Percentiles rank a stretch among this genome's conserved stretches.
These are phyloP conservation scores for Ophiostoma ulmi DNA, from an alignment of 2,329 filamentous ascomycete genomes.

Conservation along the genomic window DNA sequence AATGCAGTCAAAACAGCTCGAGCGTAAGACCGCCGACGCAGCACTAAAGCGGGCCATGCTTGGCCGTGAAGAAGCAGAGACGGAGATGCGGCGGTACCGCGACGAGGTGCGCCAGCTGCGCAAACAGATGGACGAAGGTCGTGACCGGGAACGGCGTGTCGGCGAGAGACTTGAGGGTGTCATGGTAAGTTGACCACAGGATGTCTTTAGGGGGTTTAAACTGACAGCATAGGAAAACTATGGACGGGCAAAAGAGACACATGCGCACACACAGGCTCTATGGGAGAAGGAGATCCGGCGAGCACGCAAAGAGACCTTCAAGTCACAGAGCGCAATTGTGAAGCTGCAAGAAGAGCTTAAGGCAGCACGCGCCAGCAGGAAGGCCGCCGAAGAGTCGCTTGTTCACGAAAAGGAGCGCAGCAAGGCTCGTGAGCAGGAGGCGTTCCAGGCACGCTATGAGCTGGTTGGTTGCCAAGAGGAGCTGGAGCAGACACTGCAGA, in stretches of 20 bases:
- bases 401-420: slow-evolving; percentile 60
- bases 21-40: slow-evolving; percentile 60
- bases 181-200: slow-evolving; percentile 47
- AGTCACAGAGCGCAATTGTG: slow-evolving; percentile 62
- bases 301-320: slow-evolving; percentile 67
- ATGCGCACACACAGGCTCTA: slow-evolving; percentile 59
- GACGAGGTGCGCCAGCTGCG: slow-evolving; percentile 55
- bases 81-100: slow-evolving; percentile 57
- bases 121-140: slow-evolving; percentile 59
- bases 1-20: slow-evolving; percentile 54
- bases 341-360: slow-evolving; percentile 73
- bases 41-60: slow-evolving; percentile 62
- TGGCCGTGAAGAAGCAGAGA: slow-evolving; percentile 66
- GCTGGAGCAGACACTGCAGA: slow-evolving; percentile 58
- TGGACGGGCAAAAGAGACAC: slow-evolving; percentile 63
- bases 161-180: slow-evolving; percentile 62
- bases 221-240: slow-evolving; percentile 57
- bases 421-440: slow-evolving; percentile 61
- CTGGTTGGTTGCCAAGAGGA: slow-evolving; percentile 62
- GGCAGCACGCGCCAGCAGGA: slow-evolving; percentile 49
- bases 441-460: slow-evolving; percentile 61
- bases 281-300: slow-evolving; percentile 72
- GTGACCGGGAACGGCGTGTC: slow-evolving; percentile 60
- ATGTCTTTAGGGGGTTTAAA: not conserved
- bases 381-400: slow-evolving; percentile 54